phyloP scores from a whole-genome alignment of 164 flowering plant species.

The Tetracentron sinense region DNA sequence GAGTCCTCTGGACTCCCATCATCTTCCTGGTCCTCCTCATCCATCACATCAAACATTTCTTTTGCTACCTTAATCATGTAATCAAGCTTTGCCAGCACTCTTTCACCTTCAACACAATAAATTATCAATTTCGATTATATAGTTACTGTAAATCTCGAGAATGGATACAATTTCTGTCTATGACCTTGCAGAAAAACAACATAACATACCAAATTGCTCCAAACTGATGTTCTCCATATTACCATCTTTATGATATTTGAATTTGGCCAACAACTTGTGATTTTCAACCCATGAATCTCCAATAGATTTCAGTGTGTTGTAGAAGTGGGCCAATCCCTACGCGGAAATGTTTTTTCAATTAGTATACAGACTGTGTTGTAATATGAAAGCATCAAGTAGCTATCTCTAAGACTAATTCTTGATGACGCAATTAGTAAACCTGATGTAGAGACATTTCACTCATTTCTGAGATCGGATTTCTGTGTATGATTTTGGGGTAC shows the following conservation, averaged over 20 bases:
- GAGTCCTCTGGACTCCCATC: constrained; percentile 16
- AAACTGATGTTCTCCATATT: constrained; percentile 28
- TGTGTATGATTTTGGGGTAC: constrained; percentile 45
- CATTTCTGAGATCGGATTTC: constrained; percentile 25
- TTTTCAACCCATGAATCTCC: constrained; percentile 54
- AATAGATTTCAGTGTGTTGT: constrained; percentile 42
- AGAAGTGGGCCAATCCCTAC: constrained; percentile 46
- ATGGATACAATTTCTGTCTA: not conserved
- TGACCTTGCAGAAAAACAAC: not conserved
- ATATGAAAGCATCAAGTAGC: not conserved
- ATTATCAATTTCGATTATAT: constrained; percentile 4
- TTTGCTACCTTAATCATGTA: constrained; percentile 47
- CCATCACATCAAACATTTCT: constrained; percentile 52
- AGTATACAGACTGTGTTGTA: constrained; percentile 2
- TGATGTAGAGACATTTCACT: constrained; percentile 37
- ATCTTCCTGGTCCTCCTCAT: constrained; percentile 44
- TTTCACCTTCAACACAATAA: constrained; percentile 29
- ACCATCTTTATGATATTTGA: constrained; percentile 19
- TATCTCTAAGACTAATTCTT: not conserved
- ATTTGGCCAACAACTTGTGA: constrained; percentile 35
- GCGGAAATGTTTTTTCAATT: constrained; percentile 4
- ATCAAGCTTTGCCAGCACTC: constrained; percentile 41
- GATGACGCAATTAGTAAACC: constrained; percentile 28
- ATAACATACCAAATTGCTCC: constrained; percentile 51
- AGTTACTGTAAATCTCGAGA: not conserved